Percentiles rank a stretch among this genome's conserved stretches.
Conservation (phyloP, 2,329 filamentous ascomycete genomes). For the Fusarium secorum region DNA sequence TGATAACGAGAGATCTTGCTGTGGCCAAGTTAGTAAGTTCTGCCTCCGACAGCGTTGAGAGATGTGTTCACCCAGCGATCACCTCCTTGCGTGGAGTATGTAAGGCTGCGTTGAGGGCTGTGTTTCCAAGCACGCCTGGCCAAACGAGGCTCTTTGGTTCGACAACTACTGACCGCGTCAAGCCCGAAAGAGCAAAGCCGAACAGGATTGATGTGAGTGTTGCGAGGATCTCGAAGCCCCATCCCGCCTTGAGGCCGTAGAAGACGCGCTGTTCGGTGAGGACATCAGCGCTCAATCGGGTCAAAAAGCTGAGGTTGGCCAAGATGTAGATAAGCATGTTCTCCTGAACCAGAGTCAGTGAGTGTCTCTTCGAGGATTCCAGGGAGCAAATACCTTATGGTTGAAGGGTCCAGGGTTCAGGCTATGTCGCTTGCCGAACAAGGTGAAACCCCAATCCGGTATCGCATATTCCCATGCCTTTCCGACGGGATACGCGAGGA, state of each 20-base stretch:
- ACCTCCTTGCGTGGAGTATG: slow-evolving; percentile 50
- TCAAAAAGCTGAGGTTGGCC: slow-evolving; percentile 61
- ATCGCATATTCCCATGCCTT: slow-evolving; percentile 47
- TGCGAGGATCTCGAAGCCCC: slow-evolving; percentile 59
- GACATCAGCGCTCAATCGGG: slow-evolving; percentile 47
- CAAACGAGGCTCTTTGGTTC: slow-evolving; percentile 59
- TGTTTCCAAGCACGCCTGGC: slow-evolving; percentile 60
- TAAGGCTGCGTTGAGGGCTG: slow-evolving; percentile 52
- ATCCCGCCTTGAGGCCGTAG: slow-evolving; percentile 53
- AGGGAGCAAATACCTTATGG: slow-evolving; percentile 36
- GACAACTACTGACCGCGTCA: slow-evolving; percentile 54
- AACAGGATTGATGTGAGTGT: slow-evolving; percentile 59
- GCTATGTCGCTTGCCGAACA: slow-evolving; percentile 39
- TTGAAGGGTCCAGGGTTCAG: slow-evolving; percentile 53
- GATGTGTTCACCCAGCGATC: slow-evolving; percentile 12
- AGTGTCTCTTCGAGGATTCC: rapidly evolving
- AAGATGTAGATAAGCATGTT: slow-evolving; percentile 64
- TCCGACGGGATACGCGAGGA: slow-evolving; percentile 55
- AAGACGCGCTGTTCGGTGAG: slow-evolving; percentile 50
- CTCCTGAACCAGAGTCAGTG: slow-evolving; percentile 44
- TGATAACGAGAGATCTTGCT: slow-evolving; percentile 51
- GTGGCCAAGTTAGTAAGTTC: not conserved
- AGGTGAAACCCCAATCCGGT: slow-evolving; percentile 43
- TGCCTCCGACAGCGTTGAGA: rapidly evolving
- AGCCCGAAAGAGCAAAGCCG: slow-evolving; percentile 60